phyloP scores from a whole-genome alignment of 2,329 filamentous ascomycete genomes.

The Sclerotinia spermophila region DNA sequence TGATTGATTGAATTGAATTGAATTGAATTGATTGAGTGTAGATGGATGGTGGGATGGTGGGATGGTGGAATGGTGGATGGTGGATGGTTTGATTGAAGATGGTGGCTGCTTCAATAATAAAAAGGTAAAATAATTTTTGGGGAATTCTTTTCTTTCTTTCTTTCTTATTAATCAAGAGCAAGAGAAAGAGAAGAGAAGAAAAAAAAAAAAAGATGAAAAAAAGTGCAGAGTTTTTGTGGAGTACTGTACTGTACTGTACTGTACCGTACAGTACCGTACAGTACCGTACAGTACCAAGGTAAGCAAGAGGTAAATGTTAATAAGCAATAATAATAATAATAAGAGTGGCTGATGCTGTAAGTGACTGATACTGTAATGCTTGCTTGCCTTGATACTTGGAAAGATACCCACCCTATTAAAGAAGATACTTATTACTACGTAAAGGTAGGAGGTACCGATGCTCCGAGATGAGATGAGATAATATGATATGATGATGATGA shows the following conservation, averaged over 20 bases:
- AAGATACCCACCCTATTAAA: neutral
- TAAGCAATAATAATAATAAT: too few relatives aligned
- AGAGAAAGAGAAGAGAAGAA: neutral
- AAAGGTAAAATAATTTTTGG: neutral
- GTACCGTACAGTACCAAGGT: too few relatives aligned
- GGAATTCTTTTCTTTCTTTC: neutral
- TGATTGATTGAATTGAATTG: too few relatives aligned
- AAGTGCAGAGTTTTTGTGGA: neutral
- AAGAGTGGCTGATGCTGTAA: neutral
- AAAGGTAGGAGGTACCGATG: neutral
- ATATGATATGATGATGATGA: too few relatives aligned
- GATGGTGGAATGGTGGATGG: constrained; percentile 5
- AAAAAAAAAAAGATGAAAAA: neutral
- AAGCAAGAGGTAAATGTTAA: too few relatives aligned
- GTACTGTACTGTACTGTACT: too few relatives aligned
- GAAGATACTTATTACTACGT: too few relatives aligned
- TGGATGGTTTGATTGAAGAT: neutral
- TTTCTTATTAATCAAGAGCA: neutral
- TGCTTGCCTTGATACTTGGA: neutral
- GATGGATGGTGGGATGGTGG: neutral
- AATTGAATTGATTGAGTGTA: neutral
- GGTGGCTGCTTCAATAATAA: neutral
- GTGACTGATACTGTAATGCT: neutral
- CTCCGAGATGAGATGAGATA: too few relatives aligned
- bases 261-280: too few relatives aligned